Percentiles rank a stretch among this genome's conserved stretches.
phyloP scores from a whole-genome alignment of 2,329 filamentous ascomycete species.

The Ophiostoma piceae region DNA sequence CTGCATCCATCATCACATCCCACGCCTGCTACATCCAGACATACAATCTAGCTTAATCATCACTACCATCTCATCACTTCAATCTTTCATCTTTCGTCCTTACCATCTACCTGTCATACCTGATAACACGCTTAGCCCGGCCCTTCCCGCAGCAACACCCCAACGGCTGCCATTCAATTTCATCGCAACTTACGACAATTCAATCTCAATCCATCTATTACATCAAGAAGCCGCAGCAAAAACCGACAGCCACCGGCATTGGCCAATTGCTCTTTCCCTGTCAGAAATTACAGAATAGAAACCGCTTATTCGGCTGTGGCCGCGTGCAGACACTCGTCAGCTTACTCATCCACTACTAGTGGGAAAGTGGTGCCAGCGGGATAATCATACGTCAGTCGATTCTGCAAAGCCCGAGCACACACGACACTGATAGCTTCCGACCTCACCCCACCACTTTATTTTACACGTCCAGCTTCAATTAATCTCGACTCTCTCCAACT shows the following conservation, averaged over 20 bases:
- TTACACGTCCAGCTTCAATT: no score
- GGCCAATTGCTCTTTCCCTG: conserved; percentile 6
- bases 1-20: neutral
- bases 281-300: neutral
- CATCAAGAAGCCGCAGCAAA: neutral
- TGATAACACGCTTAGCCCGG: neutral
- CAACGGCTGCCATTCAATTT: neutral
- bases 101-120: neutral
- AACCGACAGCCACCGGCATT: conserved; percentile 1
- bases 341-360: conserved; percentile 20
- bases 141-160: neutral
- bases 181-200: neutral
- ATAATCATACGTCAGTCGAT: conserved; percentile 24
- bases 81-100: neutral
- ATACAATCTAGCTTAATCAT: neutral
- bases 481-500: neutral
- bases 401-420: conserved; percentile 21
- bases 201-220: no score
- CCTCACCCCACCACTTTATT: neutral
- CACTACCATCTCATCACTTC: no score
- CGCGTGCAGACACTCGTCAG: neutral
- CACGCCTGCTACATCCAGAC: neutral
- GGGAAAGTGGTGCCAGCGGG: conserved; percentile 18
- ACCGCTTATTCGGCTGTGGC: neutral
- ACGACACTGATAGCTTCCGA: neutral